These are phyloP conservation scores for Penicillium glabrum DNA, from an alignment of 2,329 filamentous ascomycete genomes.

Conservation along the genomic window DNA sequence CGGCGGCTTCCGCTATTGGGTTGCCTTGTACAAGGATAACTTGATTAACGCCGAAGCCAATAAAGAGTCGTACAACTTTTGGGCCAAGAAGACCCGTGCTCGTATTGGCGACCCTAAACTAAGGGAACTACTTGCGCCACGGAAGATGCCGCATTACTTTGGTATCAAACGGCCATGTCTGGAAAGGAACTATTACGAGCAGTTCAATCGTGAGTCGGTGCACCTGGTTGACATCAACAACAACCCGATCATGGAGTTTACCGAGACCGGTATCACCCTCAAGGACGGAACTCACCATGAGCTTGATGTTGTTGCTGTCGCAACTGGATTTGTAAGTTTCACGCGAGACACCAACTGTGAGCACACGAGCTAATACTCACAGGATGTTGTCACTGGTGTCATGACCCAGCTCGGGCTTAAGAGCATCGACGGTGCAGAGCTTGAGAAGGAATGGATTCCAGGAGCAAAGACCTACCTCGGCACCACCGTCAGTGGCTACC, in stretches of 20 bases:
- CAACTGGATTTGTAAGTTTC: conserved; percentile 41
- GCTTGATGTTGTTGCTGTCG: conserved; percentile 43
- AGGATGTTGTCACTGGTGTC: conserved; percentile 43
- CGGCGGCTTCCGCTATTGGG: conserved; percentile 59
- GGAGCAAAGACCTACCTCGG: conserved; percentile 46
- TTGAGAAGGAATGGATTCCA: conserved; percentile 39
- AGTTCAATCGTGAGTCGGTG: conserved; percentile 48
- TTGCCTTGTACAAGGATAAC: conserved; percentile 56
- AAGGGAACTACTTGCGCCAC: conserved; percentile 54
- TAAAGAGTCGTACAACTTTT: conserved; percentile 56
- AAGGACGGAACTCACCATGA: conserved; percentile 39
- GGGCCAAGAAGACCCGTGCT: conserved; percentile 52
- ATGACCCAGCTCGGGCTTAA: conserved; percentile 42
- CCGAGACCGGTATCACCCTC: conserved; percentile 40
- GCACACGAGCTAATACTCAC: background rate
- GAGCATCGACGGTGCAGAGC: conserved; percentile 29
- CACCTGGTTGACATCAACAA: conserved; percentile 47
- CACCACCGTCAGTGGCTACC: conserved; percentile 43
- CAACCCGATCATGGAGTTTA: conserved; percentile 45
- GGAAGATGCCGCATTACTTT: conserved; percentile 55
- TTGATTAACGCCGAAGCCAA: conserved; percentile 52
- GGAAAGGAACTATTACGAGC: conserved; percentile 53
- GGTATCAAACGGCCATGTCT: conserved; percentile 53
- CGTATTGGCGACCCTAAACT: conserved; percentile 53
- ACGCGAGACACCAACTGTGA: background rate